Evolutionary conservation across 106 monocot species (phyloP).

Genomic region (Xerophyta viscosa): DNA sequence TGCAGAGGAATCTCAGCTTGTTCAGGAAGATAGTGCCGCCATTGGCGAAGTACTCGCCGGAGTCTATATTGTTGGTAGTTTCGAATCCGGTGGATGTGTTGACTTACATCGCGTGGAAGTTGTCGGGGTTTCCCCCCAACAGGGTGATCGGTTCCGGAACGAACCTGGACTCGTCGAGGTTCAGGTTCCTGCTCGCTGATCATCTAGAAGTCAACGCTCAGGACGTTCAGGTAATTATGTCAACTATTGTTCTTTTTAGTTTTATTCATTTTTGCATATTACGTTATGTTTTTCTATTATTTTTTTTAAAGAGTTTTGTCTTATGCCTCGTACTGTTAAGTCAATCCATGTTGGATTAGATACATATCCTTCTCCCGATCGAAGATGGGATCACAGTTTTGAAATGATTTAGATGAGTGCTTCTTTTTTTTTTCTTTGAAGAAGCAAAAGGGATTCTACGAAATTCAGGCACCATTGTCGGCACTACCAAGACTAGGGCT

Average conservation of each 20-base stretch:
- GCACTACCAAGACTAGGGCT: no score
- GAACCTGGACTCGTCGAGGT: conserved; percentile 80
- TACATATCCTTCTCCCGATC: no score
- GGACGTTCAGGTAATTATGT: conserved; percentile 53
- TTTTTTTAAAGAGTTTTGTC: no score
- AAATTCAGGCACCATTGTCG: no score
- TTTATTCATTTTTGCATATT: neutral
- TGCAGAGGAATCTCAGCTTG: conserved; percentile 47
- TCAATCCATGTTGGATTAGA: no score
- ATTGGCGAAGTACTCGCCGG: conserved; percentile 49
- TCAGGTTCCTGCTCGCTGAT: conserved; percentile 70
- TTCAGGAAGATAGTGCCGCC: conserved; percentile 58
- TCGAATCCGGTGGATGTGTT: conserved; percentile 89
- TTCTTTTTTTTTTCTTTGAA: no score
- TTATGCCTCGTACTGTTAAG: no score
- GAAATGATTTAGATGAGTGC: no score
- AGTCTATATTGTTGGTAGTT: conserved; percentile 40
- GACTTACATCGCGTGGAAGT: conserved; percentile 80
- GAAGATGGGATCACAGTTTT: no score
- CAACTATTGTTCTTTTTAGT: neutral
- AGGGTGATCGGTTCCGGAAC: conserved; percentile 86
- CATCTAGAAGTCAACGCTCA: conserved; percentile 74
- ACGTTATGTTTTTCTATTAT: neutral
- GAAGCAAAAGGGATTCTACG: no score
- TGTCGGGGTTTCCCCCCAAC: conserved; percentile 75